Percentiles rank a stretch among this genome's conserved stretches.
These are phyloP conservation scores for Hymenochaete sp. DNA, from an alignment of 1,284 basidiomycete species.

Conservation along the genomic window DNA sequence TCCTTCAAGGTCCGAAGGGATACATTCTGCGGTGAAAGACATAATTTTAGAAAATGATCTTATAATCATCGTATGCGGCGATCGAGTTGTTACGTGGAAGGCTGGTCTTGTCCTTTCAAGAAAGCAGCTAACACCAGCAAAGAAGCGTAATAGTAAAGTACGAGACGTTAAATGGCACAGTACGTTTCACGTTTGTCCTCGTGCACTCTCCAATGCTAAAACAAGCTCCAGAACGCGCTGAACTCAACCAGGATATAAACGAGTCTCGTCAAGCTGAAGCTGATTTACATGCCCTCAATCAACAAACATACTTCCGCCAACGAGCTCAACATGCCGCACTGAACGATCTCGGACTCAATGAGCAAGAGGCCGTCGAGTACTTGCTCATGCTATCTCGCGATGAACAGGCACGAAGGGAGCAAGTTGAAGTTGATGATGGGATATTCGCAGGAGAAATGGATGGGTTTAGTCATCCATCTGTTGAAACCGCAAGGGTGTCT, in stretches of 20 bases:
- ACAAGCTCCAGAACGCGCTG: constrained; percentile 43
- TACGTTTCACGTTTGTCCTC: constrained; percentile 31
- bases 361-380: constrained; percentile 75
- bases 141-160: constrained; percentile 26
- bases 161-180: constrained; percentile 41
- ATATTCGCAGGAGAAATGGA: constrained; percentile 54
- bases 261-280: constrained; percentile 50
- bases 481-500: constrained; percentile 18
- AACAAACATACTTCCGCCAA: constrained; percentile 37
- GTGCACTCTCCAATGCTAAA: constrained; percentile 21
- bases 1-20: constrained; percentile 32
- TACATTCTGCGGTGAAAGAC: constrained; percentile 45
- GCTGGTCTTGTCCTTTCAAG: constrained; percentile 37
- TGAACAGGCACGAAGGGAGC: constrained; percentile 41
- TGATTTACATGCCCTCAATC: constrained; percentile 34
- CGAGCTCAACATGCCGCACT: constrained; percentile 49
- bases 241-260: constrained; percentile 55
- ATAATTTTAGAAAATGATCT: constrained; percentile 59
- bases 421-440: constrained; percentile 35
- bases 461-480: constrained; percentile 26
- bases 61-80: constrained; percentile 56
- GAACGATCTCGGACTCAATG: constrained; percentile 62
- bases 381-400: constrained; percentile 81
- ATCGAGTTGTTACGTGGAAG: constrained; percentile 61
- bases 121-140: constrained; percentile 28